Percentiles rank a stretch among this genome's conserved stretches.
Evolutionary conservation across 1,284 basidiomycete species (phyloP).

Genomic region (Malassezia yamatoensis): DNA sequence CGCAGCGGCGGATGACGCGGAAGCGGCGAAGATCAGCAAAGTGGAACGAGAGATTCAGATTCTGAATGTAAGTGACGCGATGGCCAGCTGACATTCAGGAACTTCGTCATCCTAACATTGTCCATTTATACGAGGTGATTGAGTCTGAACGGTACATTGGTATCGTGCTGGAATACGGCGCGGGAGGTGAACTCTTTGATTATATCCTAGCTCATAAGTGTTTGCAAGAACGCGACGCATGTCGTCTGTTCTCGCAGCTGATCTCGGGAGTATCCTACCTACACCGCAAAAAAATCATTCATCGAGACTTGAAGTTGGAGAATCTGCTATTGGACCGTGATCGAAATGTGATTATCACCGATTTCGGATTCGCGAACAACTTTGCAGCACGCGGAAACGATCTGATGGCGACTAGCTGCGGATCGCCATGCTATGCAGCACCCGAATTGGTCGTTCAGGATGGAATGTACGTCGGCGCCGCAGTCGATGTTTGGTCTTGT

Average conservation of each 20-base stretch:
- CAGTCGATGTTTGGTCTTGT: conserved; percentile 98
- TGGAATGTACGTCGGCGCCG: conserved; percentile 92
- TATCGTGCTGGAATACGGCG: conserved; percentile 96
- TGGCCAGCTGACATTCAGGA: conserved; percentile 52
- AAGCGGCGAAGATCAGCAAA: conserved; percentile 70
- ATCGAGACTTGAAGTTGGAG: conserved; percentile 97
- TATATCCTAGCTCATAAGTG: conserved; percentile 97
- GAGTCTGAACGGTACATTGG: conserved; percentile 99
- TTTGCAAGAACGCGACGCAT: conserved; percentile 86
- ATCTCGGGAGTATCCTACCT: conserved; percentile 98
- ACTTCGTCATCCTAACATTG: conserved; percentile 95
- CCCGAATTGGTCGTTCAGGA: conserved; percentile 98
- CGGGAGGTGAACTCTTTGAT: conserved; percentile 93
- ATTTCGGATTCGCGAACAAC: conserved; percentile 97
- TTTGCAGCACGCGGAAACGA: conserved; percentile 72
- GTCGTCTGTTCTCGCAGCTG: conserved; percentile 92
- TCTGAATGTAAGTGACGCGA: conserved; percentile 60
- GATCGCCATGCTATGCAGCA: conserved; percentile 94
- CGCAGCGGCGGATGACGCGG: conserved; percentile 56
- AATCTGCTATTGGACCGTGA: conserved; percentile 93
- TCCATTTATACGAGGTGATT: conserved; percentile 94
- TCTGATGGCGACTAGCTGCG: conserved; percentile 96
- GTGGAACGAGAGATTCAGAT: conserved; percentile 97
- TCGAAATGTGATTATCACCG: conserved; percentile 97
- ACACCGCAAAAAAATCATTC: conserved; percentile 97